Percentiles rank a stretch among this genome's conserved stretches.
These are phyloP conservation scores for Pilasporangium apinafurcum DNA, from an alignment of 352 stramenopile species.

Conservation along the genomic window DNA sequence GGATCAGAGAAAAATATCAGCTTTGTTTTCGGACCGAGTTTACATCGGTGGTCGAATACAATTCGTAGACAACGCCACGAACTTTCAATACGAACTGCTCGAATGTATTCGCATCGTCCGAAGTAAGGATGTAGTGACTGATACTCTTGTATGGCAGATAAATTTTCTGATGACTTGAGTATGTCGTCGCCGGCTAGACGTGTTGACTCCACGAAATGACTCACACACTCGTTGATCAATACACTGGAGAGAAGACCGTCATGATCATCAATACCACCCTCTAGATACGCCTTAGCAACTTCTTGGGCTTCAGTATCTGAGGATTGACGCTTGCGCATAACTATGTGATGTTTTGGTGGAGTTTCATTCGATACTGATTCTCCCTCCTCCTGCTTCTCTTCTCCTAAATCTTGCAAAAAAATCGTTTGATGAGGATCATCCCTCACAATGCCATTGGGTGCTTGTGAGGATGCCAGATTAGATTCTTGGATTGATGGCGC, in stretches of 20 bases:
- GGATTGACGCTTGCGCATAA: slow-evolving; percentile 25
- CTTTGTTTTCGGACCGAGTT: slow-evolving; percentile 59
- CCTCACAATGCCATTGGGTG: no score
- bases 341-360: slow-evolving; percentile 2
- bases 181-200: slow-evolving; percentile 52
- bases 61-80: slow-evolving; percentile 60
- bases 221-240: slow-evolving; percentile 80
- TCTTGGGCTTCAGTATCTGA: slow-evolving; percentile 62
- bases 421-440: no score
- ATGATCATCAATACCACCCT: slow-evolving; percentile 42
- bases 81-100: slow-evolving; percentile 39
- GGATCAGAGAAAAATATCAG: slow-evolving; percentile 67
- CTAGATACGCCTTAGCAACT: slow-evolving; percentile 44
- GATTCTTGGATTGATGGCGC: slow-evolving; percentile 34
- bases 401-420: slow-evolving; percentile 16
- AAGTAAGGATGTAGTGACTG: slow-evolving; percentile 86
- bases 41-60: slow-evolving; percentile 78
- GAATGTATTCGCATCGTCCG: slow-evolving; percentile 72
- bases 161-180: no score
- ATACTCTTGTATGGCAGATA: slow-evolving; percentile 38
- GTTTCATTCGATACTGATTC: slow-evolving; percentile 2
- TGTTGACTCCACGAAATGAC: slow-evolving; percentile 80
- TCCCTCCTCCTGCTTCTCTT: slow-evolving; percentile 31
- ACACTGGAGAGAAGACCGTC: slow-evolving; percentile 62
- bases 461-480: no score